These are phyloP conservation scores for Helianthus tuberosus DNA, from an alignment of 129 eudicot species.

Conservation along the genomic window DNA sequence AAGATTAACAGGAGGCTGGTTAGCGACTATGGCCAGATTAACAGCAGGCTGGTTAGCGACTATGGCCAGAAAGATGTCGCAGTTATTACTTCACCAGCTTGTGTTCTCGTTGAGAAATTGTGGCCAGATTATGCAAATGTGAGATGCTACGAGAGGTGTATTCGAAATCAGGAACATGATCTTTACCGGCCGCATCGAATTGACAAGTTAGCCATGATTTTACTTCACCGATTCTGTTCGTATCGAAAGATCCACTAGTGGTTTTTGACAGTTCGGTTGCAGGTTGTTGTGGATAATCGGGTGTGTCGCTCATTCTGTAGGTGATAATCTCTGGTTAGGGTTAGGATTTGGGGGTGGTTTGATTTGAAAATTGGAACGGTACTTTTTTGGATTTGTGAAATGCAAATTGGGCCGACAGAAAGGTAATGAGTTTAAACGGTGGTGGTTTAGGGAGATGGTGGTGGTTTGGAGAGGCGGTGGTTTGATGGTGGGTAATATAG, in stretches of 20 bases:
- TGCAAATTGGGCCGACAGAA: not conserved
- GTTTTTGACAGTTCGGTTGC: constrained; percentile 42
- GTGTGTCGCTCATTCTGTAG: constrained; percentile 55
- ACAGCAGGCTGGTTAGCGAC: too few species aligned
- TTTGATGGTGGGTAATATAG: too few species aligned
- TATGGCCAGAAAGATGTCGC: too few species aligned
- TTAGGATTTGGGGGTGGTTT: constrained; percentile 19
- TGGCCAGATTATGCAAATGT: constrained; percentile 73
- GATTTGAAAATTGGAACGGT: too few species aligned
- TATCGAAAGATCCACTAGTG: constrained; percentile 54
- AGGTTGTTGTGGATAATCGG: constrained; percentile 43
- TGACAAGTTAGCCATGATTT: constrained; percentile 82
- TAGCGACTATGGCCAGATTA: too few species aligned
- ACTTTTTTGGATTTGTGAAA: not conserved
- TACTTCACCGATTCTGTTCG: constrained; percentile 72
- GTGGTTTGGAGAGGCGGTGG: too few species aligned
- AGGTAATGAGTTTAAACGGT: too few species aligned
- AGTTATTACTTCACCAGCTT: too few species aligned
- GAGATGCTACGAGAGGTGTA: constrained; percentile 76
- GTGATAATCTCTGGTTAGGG: not conserved
- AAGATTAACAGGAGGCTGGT: too few species aligned
- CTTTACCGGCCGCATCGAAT: constrained; percentile 87
- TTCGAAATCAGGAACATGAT: constrained; percentile 82
- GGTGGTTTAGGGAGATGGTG: too few species aligned
- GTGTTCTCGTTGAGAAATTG: constrained; percentile 86